Conservation (phyloP, 2,329 filamentous ascomycete species). For the Hymenoscyphus scutula region DNA sequence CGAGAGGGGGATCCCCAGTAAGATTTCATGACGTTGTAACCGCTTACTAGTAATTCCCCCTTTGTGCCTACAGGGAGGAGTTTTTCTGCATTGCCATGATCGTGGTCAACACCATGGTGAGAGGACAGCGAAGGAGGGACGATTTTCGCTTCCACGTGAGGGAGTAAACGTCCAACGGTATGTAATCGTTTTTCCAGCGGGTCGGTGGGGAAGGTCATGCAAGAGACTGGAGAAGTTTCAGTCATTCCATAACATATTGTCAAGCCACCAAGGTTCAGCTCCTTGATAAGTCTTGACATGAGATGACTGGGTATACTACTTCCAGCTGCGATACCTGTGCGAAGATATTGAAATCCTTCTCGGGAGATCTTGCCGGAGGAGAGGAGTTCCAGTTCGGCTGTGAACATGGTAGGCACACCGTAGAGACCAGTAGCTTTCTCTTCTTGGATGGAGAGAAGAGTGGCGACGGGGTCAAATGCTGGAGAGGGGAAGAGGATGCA, state of each 20-base stretch:
- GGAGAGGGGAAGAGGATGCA: constrained; percentile 83
- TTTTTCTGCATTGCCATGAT: constrained; percentile 48
- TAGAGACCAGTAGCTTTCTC: constrained; percentile 66
- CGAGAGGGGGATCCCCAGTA: constrained; percentile 75
- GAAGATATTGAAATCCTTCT: constrained; percentile 61
- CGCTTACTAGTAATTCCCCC: constrained; percentile 79
- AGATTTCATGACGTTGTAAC: constrained; percentile 86
- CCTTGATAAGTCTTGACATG: constrained; percentile 72
- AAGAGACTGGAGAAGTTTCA: constrained; percentile 47
- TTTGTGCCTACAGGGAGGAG: constrained; percentile 63
- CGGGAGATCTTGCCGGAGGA: constrained; percentile 44
- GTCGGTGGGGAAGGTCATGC: constrained; percentile 68
- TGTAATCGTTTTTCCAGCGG: constrained; percentile 63
- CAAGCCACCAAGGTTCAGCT: constrained; percentile 74
- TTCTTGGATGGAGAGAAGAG: constrained; percentile 53
- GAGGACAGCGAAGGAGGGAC: constrained; percentile 55
- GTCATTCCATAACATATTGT: constrained; percentile 76
- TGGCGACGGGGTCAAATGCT: constrained; percentile 77
- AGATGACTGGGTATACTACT: constrained; percentile 79
- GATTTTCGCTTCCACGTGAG: constrained; percentile 77
- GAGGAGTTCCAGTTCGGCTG: constrained; percentile 79
- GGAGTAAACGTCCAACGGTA: constrained; percentile 75
- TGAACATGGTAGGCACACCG: constrained; percentile 93
- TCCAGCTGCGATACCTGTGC: constrained; percentile 91
- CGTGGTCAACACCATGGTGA: neutral